Evolutionary conservation across 1,284 basidiomycete species (phyloP).

Genomic region (Austropuccinia psidii): DNA sequence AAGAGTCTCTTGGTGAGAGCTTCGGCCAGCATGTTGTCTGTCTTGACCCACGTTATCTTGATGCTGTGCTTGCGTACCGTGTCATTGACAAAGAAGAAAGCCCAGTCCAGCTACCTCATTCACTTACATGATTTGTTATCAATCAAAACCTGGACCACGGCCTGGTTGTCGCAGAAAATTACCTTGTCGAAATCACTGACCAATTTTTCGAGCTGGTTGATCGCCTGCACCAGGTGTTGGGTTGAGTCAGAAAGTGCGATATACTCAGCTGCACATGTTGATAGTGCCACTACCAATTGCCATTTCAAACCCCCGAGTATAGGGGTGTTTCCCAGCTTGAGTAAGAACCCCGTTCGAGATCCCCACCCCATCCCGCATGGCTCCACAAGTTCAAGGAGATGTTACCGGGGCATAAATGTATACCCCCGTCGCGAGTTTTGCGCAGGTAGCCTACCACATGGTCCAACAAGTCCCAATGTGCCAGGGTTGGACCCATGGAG

Average conservation of each 20-base stretch:
- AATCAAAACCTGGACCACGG: neutral
- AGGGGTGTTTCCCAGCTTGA: neutral
- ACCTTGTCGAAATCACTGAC: too few relatives aligned
- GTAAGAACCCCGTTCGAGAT: neutral
- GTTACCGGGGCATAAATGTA: neutral
- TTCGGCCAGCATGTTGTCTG: neutral
- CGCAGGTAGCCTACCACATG: conserved; percentile 51
- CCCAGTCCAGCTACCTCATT: neutral
- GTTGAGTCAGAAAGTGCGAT: neutral
- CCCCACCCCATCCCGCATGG: neutral
- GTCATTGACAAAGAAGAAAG: neutral
- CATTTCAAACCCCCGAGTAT: neutral
- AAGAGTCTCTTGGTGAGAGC: neutral
- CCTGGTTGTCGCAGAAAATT: conserved; percentile 3
- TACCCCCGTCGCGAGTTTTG: conserved; percentile 49
- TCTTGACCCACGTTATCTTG: neutral
- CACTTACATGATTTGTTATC: neutral
- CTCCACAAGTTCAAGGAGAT: neutral
- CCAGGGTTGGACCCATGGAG: conserved; percentile 40
- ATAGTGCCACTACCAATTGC: too few relatives aligned
- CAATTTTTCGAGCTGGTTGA: too few relatives aligned
- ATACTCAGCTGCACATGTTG: conserved; percentile 11
- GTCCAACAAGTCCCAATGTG: conserved; percentile 50
- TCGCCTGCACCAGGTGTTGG: neutral
- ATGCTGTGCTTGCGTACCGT: neutral